Percentiles rank a stretch among this genome's conserved stretches.
These are phyloP conservation scores for Ustilago sp. DNA, from an alignment of 1,284 basidiomycete species.

Conservation along the genomic window DNA sequence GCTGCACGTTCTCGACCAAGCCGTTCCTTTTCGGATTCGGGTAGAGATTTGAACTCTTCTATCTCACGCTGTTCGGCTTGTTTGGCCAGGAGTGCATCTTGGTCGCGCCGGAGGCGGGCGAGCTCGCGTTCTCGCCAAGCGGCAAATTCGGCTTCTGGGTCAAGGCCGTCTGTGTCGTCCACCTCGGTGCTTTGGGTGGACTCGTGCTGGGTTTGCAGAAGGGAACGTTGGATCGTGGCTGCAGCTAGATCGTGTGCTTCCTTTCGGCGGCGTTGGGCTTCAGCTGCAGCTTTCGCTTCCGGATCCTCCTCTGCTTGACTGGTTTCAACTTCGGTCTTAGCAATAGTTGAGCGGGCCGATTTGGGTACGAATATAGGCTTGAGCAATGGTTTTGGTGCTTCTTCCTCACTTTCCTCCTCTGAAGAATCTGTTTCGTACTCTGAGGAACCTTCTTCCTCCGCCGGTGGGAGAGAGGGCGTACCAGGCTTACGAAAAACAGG, in stretches of 20 bases:
- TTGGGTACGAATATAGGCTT: slow-evolving; percentile 91
- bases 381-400: slow-evolving; percentile 74
- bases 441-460: slow-evolving; percentile 35
- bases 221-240: slow-evolving; percentile 83
- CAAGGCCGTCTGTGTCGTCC: slow-evolving; percentile 93
- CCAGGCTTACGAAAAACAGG: slow-evolving; percentile 49
- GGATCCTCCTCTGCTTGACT: slow-evolving; percentile 7
- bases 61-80: slow-evolving; percentile 89
- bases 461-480: slow-evolving; percentile 5
- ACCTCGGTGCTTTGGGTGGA: slow-evolving; percentile 81
- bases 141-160: slow-evolving; percentile 91
- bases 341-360: slow-evolving; percentile 72
- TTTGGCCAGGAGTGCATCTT: slow-evolving; percentile 80
- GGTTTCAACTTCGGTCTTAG: slow-evolving; percentile 4
- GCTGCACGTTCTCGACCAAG: slow-evolving; percentile 35
- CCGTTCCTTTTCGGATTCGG: slow-evolving; percentile 81
- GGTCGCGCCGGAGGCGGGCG: slow-evolving; percentile 87
- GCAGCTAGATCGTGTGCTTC: slow-evolving; percentile 87
- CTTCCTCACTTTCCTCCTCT: slow-evolving; percentile 69
- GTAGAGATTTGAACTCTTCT: slow-evolving; percentile 87
- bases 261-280: slow-evolving; percentile 77
- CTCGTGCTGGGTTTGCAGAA: slow-evolving; percentile 87
- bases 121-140: slow-evolving; percentile 95
- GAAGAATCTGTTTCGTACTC: slow-evolving; percentile 75
- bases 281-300: slow-evolving; percentile 77